A percentile compares a stretch with the other conserved stretches of the same genome.
phyloP scores from a whole-genome alignment of 192 early-diverging fungal genomes.

The Entophlyctis luteolus region DNA sequence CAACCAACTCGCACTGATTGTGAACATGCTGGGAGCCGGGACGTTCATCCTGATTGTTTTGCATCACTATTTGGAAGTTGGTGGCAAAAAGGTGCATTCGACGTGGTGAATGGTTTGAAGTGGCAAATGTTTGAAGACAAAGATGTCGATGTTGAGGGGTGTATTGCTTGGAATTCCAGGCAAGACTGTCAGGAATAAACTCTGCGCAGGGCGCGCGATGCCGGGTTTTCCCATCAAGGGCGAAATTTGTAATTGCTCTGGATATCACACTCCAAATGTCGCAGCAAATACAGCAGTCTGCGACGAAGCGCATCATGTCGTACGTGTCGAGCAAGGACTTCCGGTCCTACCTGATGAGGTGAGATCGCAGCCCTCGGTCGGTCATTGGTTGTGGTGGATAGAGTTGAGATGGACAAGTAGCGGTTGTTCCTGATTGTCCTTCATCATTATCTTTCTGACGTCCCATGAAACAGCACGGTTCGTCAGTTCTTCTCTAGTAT shows the following conservation, averaged over 20 bases:
- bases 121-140: too few relatives aligned
- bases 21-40: constrained; percentile 14
- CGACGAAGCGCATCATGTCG: constrained; percentile 13
- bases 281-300: not conserved
- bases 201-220: too few relatives aligned
- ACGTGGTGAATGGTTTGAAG: not conserved
- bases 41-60: constrained; percentile 23
- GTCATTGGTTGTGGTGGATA: too few relatives aligned
- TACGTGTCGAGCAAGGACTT: constrained; percentile 44
- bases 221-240: too few relatives aligned
- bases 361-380: too few relatives aligned
- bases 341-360: constrained; percentile 50
- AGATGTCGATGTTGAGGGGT: too few relatives aligned
- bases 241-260: too few relatives aligned
- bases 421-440: not conserved
- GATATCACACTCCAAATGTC: too few relatives aligned
- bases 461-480: constrained; percentile 10
- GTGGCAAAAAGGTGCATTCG: constrained; percentile 14
- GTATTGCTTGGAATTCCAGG: too few relatives aligned
- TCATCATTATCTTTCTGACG: not conserved
- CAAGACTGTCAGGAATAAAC: too few relatives aligned
- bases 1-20: constrained; percentile 19
- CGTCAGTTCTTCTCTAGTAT: not conserved
- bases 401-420: too few relatives aligned
- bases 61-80: constrained; percentile 22